Evolutionary conservation across 345 rosid species (phyloP), one percentile per base, ranked within the genome.

Genomic region (Acer campestre): DNA sequence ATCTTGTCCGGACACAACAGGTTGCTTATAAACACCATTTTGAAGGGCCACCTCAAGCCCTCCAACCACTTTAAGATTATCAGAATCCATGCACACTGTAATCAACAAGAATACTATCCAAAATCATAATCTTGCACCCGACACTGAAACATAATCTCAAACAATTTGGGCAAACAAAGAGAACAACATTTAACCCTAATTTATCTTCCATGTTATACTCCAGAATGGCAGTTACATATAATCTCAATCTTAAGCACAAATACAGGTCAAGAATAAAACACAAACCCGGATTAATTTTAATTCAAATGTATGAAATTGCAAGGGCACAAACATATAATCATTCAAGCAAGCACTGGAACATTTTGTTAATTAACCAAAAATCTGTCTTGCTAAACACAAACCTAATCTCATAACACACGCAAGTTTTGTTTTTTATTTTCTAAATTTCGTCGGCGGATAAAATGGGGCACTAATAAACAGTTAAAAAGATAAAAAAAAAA

Each of bases 51-150:
- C 75, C 72, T 88, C 92, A 80, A 78, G 72, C 80, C 88, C 93
- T 79, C 78, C 87, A 53, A 48, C 56, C 23, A 82, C 84, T 55
- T 77, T 53, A 29, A 74, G 27, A 68, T 63, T 75, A 70, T 86
- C 90, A 17, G 87, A 74, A 53, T 94, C 96, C 97, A 95, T 95
- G 40, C 70, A 49, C 79, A 84, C 88, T 82, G 76, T 68, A 81
- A 62, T 0, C 74, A 61, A 70, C 75, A 63, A 27, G 6, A 35
- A 72, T 6, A 74, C 18, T 63, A 67, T 49, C 40, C 38, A 18
- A 46, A 71, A 17, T 48, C 13, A 71, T 71, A 56, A 58, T 71
- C 14, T 3, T 4, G 44, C 16, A 14, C 27, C 58, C 14, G 9
- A 27, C 44, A 7, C 0, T 11, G 56, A 69, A 31, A 25, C 22